Percentiles rank a stretch among this genome's conserved stretches.
phyloP scores from a whole-genome alignment of 1,139 yeast genomes.

The Protomyces inundatus region DNA sequence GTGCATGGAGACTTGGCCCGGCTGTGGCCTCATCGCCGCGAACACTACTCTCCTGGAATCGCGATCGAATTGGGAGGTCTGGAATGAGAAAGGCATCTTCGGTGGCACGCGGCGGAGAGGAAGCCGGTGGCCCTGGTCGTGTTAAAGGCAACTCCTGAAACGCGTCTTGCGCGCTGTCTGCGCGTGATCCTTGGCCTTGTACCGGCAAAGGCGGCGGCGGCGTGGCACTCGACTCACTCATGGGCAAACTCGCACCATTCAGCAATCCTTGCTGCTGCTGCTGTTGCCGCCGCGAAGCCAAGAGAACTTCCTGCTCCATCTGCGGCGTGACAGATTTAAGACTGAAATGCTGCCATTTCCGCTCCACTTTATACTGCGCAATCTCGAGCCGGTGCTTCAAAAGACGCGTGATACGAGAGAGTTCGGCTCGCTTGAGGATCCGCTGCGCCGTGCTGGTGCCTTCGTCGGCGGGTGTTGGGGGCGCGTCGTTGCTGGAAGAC shows the following conservation, averaged over 20 bases:
- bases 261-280: background rate
- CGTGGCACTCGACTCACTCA: background rate
- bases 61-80: constrained; percentile 9
- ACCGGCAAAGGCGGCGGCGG: background rate
- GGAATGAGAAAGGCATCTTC: constrained; percentile 14
- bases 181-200: background rate
- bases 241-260: background rate
- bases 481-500: background rate
- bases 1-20: background rate
- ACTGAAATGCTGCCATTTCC: constrained; percentile 42
- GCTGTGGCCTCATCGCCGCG: background rate
- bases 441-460: constrained; percentile 19
- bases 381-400: constrained; percentile 43
- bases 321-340: constrained; percentile 41
- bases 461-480: constrained; percentile 3
- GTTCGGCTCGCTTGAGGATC: constrained; percentile 28
- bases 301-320: constrained; percentile 32
- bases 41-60: background rate
- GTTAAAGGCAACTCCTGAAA: too few relatives aligned
- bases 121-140: background rate
- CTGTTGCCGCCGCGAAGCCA: background rate
- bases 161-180: background rate
- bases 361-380: constrained; percentile 43
- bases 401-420: constrained; percentile 39
- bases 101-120: constrained; percentile 11